A percentile compares a stretch with the other conserved stretches of the same genome.
Evolutionary conservation across 163 green algal species (phyloP).

Genomic region (Chlamydomonas reinhardtii): DNA sequence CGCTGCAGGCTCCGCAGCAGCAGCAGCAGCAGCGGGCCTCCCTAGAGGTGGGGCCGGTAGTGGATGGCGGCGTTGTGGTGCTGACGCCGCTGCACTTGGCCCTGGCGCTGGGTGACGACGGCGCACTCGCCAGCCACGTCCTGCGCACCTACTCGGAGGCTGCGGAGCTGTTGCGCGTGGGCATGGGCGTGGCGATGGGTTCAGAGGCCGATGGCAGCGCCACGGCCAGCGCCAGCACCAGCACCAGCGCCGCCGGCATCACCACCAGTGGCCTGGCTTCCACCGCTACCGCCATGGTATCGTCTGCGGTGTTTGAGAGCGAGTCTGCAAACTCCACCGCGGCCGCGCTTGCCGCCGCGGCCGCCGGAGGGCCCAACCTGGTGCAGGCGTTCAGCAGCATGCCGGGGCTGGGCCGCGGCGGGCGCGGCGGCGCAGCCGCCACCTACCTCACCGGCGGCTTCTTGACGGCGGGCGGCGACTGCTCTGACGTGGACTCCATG

Average conservation of each 20-base stretch:
- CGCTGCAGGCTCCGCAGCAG: background rate
- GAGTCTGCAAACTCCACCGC: background rate
- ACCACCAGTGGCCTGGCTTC: background rate
- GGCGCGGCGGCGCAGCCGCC: too few species aligned
- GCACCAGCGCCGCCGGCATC: background rate
- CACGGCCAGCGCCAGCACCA: background rate
- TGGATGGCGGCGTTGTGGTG: slow-evolving; percentile 24
- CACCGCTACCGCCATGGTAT: background rate
- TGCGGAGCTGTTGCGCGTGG: background rate
- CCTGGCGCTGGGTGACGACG: slow-evolving; percentile 27
- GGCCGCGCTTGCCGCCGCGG: background rate
- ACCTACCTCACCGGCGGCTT: background rate
- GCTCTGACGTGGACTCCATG: background rate
- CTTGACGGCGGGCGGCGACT: background rate
- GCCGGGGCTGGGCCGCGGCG: background rate
- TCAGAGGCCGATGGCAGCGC: too few species aligned
- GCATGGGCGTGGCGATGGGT: background rate
- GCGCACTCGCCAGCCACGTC: slow-evolving; percentile 4
- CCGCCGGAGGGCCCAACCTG: background rate
- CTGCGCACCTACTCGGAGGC: slow-evolving; percentile 31
- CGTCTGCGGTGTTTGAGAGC: background rate
- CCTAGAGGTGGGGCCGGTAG: background rate
- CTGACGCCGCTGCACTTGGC: slow-evolving; percentile 40
- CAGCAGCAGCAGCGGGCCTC: background rate
- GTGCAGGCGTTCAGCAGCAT: background rate